phyloP scores from a whole-genome alignment of 306 rosid genomes.

The Quercus glauca region DNA sequence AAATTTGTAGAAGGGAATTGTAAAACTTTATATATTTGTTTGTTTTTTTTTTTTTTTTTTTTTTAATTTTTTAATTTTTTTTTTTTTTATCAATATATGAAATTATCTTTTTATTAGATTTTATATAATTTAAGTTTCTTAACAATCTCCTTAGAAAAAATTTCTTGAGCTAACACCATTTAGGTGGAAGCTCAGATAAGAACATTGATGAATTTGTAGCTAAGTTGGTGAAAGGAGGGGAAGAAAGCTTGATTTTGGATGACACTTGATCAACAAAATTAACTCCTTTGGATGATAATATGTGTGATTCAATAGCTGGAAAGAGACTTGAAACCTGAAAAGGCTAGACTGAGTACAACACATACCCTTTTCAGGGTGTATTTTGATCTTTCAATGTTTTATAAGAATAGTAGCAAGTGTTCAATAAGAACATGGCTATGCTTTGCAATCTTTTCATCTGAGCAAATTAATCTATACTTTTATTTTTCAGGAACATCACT shows the following conservation, averaged over 20 bases:
- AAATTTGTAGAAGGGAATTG: too few relatives aligned
- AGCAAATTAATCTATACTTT: background rate
- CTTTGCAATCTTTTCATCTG: background rate
- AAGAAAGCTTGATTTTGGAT: background rate
- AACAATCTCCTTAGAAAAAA: too few relatives aligned
- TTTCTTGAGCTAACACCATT: background rate
- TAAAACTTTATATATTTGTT: too few relatives aligned
- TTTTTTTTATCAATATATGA: too few relatives aligned
- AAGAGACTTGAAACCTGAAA: background rate
- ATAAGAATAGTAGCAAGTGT: background rate
- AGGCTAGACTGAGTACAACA: background rate
- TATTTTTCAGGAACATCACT: background rate
- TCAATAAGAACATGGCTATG: too few relatives aligned
- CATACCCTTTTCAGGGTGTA: background rate
- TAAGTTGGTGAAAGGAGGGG: background rate
- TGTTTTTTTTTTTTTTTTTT: too few relatives aligned
- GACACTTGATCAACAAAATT: background rate
- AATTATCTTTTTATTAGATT: too few relatives aligned
- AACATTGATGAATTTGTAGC: constrained; percentile 25
- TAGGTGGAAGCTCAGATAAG: constrained; percentile 35
- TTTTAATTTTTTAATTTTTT: too few relatives aligned
- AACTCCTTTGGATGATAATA: background rate
- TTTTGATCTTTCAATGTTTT: background rate
- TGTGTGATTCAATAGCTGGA: background rate
- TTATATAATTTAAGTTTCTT: too few relatives aligned